These are phyloP conservation scores for Oenanthe javanica DNA, from an alignment of 140 eudicot genomes.

Conservation along the genomic window DNA sequence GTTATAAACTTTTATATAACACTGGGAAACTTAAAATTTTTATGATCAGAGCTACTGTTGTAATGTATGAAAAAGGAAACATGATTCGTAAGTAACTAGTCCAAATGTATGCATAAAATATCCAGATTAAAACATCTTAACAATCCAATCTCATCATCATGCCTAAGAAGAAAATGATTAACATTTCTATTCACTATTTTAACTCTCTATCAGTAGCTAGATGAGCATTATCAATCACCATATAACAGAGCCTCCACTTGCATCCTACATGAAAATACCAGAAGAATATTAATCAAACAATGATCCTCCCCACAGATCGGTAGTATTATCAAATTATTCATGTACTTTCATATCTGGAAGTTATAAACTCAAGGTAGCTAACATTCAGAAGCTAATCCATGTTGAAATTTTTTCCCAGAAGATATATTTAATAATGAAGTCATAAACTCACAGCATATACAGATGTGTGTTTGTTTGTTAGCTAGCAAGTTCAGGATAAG, in stretches of 20 bases:
- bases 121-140: neutral
- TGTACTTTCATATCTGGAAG: neutral
- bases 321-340: neutral
- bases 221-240: neutral
- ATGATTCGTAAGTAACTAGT: neutral
- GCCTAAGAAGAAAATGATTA: neutral
- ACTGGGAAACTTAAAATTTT: neutral
- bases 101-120: neutral
- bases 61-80: neutral
- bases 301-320: neutral
- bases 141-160: neutral
- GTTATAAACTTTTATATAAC: neutral
- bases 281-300: neutral
- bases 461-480: neutral
- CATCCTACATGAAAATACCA: neutral
- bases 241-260: neutral
- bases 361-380: neutral
- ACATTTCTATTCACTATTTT: neutral
- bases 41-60: neutral
- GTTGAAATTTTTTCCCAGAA: too few species aligned
- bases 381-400: too few species aligned
- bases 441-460: neutral
- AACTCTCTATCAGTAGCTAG: neutral
- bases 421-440: too few species aligned
- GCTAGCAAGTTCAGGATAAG: neutral